Conservation (phyloP, 768 basidiomycete species). For the Termitomyces sp. region DNA sequence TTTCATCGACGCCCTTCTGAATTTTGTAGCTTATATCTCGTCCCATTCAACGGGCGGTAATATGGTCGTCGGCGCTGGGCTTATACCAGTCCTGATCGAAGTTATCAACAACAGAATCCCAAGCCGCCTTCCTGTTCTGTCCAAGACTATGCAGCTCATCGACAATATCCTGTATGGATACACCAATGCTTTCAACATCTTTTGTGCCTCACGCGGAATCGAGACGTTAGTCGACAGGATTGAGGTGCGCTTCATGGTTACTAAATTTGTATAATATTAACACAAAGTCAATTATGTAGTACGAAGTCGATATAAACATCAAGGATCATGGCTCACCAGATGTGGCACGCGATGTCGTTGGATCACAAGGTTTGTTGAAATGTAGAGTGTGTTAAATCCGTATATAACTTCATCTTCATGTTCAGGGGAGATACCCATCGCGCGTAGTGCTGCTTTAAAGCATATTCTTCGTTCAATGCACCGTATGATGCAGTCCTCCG, state of each 20-base stretch:
- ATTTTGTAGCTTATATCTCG: slow-evolving; percentile 83
- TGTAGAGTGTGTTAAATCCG: background rate
- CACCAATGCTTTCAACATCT: slow-evolving; percentile 80
- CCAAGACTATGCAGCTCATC: slow-evolving; percentile 87
- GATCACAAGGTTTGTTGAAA: slow-evolving; percentile 43
- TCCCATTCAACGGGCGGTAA: slow-evolving; percentile 81
- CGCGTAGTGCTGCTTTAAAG: slow-evolving; percentile 79
- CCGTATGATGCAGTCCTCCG: slow-evolving; percentile 95
- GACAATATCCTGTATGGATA: slow-evolving; percentile 92
- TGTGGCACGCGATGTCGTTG: slow-evolving; percentile 38
- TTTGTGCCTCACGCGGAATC: slow-evolving; percentile 80
- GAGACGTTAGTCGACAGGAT: slow-evolving; percentile 82
- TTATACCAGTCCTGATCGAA: slow-evolving; percentile 85
- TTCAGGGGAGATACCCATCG: slow-evolving; percentile 66
- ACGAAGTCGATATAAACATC: slow-evolving; percentile 63
- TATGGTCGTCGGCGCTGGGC: slow-evolving; percentile 92
- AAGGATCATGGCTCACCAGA: slow-evolving; percentile 43
- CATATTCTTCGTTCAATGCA: slow-evolving; percentile 89
- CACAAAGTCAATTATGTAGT: slow-evolving; percentile 28
- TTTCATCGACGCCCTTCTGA: slow-evolving; percentile 79
- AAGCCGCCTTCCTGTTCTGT: slow-evolving; percentile 66
- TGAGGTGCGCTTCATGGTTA: slow-evolving; percentile 48
- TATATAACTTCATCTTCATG: background rate
- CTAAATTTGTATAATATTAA: slow-evolving; percentile 10
- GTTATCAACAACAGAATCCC: slow-evolving; percentile 75